Base-by-base conservation (phyloP, 768 basidiomycete species). In the Mycena belliarum region DNA sequence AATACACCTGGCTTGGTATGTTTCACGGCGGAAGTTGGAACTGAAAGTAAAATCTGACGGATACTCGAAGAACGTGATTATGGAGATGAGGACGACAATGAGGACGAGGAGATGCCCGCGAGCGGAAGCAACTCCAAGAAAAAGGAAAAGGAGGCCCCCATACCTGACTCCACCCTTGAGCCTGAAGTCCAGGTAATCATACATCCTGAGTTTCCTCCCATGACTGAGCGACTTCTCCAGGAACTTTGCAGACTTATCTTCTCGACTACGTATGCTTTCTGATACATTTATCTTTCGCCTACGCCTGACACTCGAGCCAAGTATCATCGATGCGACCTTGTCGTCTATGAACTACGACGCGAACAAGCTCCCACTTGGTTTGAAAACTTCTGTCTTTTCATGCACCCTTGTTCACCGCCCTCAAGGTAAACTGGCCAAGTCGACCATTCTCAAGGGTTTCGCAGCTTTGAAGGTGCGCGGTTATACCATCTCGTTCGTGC, bases 301-400 rank as follows among this genome's bases (percentile, higher is more conserved):
- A 6, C 29, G 12, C 24, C 56, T 61, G 49, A 56, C 40, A 40
- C 14, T 24, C 29, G 26, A 24, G n/a, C 20, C 18, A 55, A 51
- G 82, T 24, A 64, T 84, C 56, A 81, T 85, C 23, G 76, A 81
- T 46, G 82, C 81, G 0, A 75, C 77, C 41, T 68, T 86, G 65
- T 80, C 81, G 16, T 80, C 82, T 6, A 84, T 86, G 82, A 85
- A 86, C 60, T 86, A 86, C 59, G 85, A 86, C 64, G 85, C 84
- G 5, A 79, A 80, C 63, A 86, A 86, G 63, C 75, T 86, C 23
- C 85, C 85, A 16, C 77, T 86, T 18, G 85, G 84, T 77, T 66
- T 43, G 60, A 44, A 14, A 2, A 3, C 12, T 15, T 4, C 11
- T n/a, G 3, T 48, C 10, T 41, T 6, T 32, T 7, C 14, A 25